A percentile compares a stretch with the other conserved stretches of the same genome.
Evolutionary conservation across 2,329 filamentous ascomycete genomes (phyloP).

Genomic region (Penicillium verrucosum): DNA sequence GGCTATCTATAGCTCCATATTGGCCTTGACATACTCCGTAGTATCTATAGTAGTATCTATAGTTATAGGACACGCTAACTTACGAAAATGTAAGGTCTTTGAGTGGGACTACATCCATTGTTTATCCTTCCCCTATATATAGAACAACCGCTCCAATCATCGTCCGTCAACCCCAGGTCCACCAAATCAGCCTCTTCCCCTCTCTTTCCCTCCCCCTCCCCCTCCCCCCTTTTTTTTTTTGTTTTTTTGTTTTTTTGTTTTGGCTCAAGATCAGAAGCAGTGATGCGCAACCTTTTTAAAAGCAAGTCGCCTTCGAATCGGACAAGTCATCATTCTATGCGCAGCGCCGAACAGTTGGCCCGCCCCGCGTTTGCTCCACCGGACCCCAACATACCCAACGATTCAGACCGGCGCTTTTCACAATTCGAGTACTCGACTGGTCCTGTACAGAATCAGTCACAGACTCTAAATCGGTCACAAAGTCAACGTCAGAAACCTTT

Average conservation of each 20-base stretch:
- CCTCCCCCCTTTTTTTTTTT: neutral
- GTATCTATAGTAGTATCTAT: too few relatives aligned
- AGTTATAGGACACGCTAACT: too few relatives aligned
- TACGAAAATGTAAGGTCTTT: too few relatives aligned
- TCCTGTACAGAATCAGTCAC: neutral
- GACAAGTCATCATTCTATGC: slow-evolving; percentile 13
- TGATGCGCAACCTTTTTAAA: slow-evolving; percentile 28
- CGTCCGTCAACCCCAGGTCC: neutral
- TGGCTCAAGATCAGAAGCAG: slow-evolving; percentile 2
- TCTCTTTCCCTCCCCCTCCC: neutral
- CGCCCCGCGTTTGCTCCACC: slow-evolving; percentile 18
- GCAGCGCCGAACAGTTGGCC: slow-evolving; percentile 23
- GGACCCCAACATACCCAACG: slow-evolving; percentile 11
- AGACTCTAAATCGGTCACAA: slow-evolving; percentile 22
- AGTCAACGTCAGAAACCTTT: slow-evolving; percentile 25
- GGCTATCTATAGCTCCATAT: too few relatives aligned
- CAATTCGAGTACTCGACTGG: slow-evolving; percentile 6
- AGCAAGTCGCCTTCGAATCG: slow-evolving; percentile 18
- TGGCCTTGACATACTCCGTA: too few relatives aligned
- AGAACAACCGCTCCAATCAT: slow-evolving; percentile 6
- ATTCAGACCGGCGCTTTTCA: slow-evolving; percentile 5
- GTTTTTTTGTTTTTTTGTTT: too few relatives aligned
- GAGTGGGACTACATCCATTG: neutral
- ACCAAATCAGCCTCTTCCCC: slow-evolving; percentile 1
- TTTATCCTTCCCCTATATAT: slow-evolving; percentile 6